These are phyloP conservation scores for Hibiscus trionum DNA, from an alignment of 345 rosid genomes.

Conservation along the genomic window DNA sequence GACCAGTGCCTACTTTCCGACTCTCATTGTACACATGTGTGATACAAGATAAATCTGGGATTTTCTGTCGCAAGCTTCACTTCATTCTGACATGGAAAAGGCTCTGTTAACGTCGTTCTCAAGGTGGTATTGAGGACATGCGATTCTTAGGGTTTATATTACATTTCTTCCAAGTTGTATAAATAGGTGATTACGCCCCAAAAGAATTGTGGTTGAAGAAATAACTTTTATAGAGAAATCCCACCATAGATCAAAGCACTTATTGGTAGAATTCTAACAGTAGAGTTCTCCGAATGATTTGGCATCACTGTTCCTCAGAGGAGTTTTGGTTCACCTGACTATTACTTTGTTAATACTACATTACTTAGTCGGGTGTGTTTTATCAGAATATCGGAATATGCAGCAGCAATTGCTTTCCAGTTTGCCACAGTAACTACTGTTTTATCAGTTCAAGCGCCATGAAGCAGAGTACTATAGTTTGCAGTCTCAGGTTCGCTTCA, in stretches of 20 bases:
- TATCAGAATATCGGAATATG: slow-evolving; percentile 8
- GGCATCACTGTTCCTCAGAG: slow-evolving; percentile 4
- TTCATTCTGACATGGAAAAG: slow-evolving; percentile 20
- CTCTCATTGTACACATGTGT: slow-evolving; percentile 24
- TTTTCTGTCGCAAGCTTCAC: slow-evolving; percentile 16
- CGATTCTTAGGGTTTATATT: slow-evolving; percentile 12
- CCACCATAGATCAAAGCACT: background rate
- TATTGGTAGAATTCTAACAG: slow-evolving; percentile 19
- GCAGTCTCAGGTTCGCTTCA: slow-evolving; percentile 28
- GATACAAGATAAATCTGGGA: slow-evolving; percentile 15
- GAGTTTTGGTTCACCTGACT: slow-evolving; percentile 11
- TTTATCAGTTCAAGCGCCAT: slow-evolving; percentile 7
- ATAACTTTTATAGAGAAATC: slow-evolving; percentile 18
- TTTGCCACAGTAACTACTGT: background rate
- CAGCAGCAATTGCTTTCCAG: slow-evolving; percentile 3
- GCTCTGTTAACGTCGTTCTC: slow-evolving; percentile 12
- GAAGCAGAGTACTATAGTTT: background rate
- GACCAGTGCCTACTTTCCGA: background rate
- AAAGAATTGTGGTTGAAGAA: slow-evolving; percentile 19
- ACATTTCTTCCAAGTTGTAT: slow-evolving; percentile 8
- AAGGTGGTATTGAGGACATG: slow-evolving; percentile 16
- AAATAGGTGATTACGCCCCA: slow-evolving; percentile 16
- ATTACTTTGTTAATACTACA: slow-evolving; percentile 15
- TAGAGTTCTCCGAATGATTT: slow-evolving; percentile 9
- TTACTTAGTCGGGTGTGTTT: background rate